A percentile compares a stretch with the other conserved stretches of the same genome.
phyloP scores from a whole-genome alignment of 192 early-diverging fungal genomes.

The Coemansia sp. region DNA sequence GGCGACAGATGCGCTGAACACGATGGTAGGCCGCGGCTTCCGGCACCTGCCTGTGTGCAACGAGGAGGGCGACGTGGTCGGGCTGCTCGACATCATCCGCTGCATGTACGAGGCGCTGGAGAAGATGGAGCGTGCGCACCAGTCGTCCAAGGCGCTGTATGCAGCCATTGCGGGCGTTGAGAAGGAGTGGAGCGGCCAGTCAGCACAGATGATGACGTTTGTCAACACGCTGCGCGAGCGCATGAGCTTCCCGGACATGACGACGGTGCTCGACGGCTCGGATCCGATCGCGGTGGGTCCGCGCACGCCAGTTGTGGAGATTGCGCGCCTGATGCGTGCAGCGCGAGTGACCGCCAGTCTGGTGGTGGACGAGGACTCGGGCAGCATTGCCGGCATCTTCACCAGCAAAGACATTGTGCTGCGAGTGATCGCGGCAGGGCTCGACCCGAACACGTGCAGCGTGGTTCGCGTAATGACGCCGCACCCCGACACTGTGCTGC shows the following conservation, averaged over 20 bases:
- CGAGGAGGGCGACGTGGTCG: constrained; percentile 83
- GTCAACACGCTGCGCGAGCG: constrained; percentile 73
- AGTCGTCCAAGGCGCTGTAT: constrained; percentile 76
- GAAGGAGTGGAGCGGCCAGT: constrained; percentile 74
- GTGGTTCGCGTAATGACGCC: constrained; percentile 98
- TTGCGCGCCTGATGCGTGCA: constrained; percentile 73
- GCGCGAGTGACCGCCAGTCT: constrained; percentile 73
- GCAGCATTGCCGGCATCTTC: constrained; percentile 83
- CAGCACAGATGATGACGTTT: constrained; percentile 68
- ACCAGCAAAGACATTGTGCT: constrained; percentile 89
- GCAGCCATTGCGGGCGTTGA: constrained; percentile 80
- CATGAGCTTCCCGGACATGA: constrained; percentile 90
- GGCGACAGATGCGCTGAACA: constrained; percentile 78
- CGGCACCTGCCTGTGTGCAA: constrained; percentile 84
- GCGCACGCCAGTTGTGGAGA: constrained; percentile 68
- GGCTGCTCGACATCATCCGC: constrained; percentile 81
- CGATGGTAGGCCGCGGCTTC: constrained; percentile 82
- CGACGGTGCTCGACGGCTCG: constrained; percentile 71
- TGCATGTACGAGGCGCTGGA: constrained; percentile 83
- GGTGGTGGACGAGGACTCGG: constrained; percentile 65
- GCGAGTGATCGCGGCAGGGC: constrained; percentile 81
- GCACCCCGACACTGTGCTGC: constrained; percentile 75
- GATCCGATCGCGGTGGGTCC: constrained; percentile 64
- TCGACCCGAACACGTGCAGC: constrained; percentile 85
- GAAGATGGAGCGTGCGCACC: constrained; percentile 82